phyloP scores from a whole-genome alignment of 306 rosid species.

The Casuarina glauca region DNA sequence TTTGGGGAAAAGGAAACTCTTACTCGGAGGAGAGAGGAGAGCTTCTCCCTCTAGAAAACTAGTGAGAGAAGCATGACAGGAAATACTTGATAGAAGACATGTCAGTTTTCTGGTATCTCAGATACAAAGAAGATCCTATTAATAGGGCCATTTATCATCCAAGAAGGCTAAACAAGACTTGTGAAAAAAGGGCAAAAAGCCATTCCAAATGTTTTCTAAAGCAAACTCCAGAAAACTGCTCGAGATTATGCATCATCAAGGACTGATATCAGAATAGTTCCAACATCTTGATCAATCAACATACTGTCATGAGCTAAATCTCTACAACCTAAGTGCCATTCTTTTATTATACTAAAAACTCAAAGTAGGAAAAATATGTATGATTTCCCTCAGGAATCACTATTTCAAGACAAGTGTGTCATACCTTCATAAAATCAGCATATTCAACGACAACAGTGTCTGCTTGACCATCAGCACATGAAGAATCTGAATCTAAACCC shows the following conservation, averaged over 20 bases:
- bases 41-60: too few species aligned
- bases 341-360: background rate
- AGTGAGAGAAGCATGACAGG: background rate
- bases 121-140: background rate
- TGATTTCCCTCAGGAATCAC: background rate
- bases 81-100: background rate
- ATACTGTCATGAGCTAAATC: background rate
- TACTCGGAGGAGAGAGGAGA: too few species aligned
- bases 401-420: constrained; percentile 10
- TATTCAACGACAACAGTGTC: constrained; percentile 57
- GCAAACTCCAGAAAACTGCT: background rate
- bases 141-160: background rate
- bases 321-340: background rate
- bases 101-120: background rate
- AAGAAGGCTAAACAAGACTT: background rate
- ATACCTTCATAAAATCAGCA: constrained; percentile 78
- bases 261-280: background rate
- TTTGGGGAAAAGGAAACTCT: too few species aligned
- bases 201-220: too few species aligned
- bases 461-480: constrained; percentile 47
- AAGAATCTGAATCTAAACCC: constrained; percentile 56
- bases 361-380: background rate
- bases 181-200: too few species aligned
- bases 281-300: background rate
- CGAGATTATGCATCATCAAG: background rate